Conservation (phyloP, 495 filamentous ascomycete genomes). For the Aspergillus asperescens region DNA sequence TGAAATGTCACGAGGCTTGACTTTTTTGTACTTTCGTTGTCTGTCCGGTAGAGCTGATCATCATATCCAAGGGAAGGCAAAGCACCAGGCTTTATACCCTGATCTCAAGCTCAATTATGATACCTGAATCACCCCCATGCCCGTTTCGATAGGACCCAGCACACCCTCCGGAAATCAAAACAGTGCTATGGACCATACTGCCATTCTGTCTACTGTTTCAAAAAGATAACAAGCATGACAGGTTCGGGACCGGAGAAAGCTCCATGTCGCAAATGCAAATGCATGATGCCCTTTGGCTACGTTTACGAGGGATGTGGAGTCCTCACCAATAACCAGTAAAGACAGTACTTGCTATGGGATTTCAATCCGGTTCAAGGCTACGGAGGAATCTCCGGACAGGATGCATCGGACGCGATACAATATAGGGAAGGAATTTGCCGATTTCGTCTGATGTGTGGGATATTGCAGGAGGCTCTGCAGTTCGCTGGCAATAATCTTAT, state of each 20-base stretch:
- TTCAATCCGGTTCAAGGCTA: constrained; percentile 14
- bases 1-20: constrained; percentile 7
- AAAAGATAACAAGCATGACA: constrained; percentile 2
- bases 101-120: neutral
- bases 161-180: neutral
- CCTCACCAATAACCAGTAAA: neutral
- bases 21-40: constrained; percentile 13
- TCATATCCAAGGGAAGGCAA: constrained; percentile 1
- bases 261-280: constrained; percentile 18
- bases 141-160: neutral
- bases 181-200: constrained; percentile 24
- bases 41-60: constrained; percentile 34
- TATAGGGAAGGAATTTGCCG: neutral
- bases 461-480: neutral
- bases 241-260: constrained; percentile 14
- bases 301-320: neutral
- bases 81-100: constrained; percentile 24
- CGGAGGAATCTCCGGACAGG: constrained; percentile 27
- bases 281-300: neutral
- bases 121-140: neutral
- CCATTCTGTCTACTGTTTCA: constrained; percentile 26
- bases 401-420: constrained; percentile 7
- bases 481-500: no score
- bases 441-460: neutral
- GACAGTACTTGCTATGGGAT: constrained; percentile 6